Conservation (phyloP, 169 alveolate genomes). For the Plasmodium blacklocki region DNA sequence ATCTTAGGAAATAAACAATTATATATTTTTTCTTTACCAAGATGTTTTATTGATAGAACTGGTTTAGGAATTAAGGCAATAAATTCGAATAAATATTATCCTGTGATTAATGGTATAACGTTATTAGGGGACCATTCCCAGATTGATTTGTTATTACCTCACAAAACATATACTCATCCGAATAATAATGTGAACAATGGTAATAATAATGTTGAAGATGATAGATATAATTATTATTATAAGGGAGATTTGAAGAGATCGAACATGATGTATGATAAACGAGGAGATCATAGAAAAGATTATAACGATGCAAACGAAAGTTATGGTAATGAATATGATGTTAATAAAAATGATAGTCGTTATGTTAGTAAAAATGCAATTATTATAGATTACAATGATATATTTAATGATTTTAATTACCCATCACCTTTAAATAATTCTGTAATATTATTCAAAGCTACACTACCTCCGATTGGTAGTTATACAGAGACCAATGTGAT, state of each 20-base stretch:
- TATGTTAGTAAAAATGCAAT: background rate
- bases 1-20: constrained; percentile 77
- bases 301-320: constrained; percentile 7
- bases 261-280: background rate
- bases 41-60: constrained; percentile 90
- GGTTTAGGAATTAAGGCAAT: constrained; percentile 86
- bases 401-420: constrained; percentile 60
- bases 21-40: constrained; percentile 84
- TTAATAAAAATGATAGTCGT: background rate
- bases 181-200: constrained; percentile 4
- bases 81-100: constrained; percentile 80
- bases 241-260: background rate
- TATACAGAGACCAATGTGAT: constrained; percentile 83
- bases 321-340: background rate
- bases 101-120: constrained; percentile 83
- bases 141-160: constrained; percentile 73
- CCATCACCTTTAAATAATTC: constrained; percentile 38
- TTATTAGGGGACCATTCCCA: constrained; percentile 78
- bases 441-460: constrained; percentile 75
- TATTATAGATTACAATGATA: constrained; percentile 28
- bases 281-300: background rate
- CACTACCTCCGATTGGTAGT: constrained; percentile 88
- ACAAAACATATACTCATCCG: constrained; percentile 11
- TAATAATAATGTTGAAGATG: background rate
- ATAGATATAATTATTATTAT: background rate